These are phyloP conservation scores for Neurospora tetrasperma DNA, from an alignment of 495 filamentous ascomycete genomes.

Conservation along the genomic window DNA sequence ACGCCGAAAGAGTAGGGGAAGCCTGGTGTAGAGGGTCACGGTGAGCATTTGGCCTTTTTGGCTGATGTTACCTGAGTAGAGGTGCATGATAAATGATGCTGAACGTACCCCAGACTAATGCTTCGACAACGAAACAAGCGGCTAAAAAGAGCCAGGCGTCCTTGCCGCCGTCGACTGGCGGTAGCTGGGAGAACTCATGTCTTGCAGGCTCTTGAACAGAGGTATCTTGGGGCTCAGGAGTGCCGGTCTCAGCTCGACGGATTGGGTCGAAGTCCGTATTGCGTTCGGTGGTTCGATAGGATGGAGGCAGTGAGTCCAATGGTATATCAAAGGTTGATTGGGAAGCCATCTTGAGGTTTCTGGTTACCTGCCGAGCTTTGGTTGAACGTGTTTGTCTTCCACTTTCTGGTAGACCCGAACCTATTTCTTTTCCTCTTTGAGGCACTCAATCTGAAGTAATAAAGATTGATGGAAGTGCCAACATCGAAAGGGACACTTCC, in stretches of 20 bases:
- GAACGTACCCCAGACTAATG: constrained; percentile 52
- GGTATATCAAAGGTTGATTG: not conserved
- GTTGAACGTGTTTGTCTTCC: not conserved
- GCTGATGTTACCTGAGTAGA: not conserved
- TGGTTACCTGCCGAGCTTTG: not conserved
- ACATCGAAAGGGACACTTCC: not conserved
- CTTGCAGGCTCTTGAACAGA: not conserved
- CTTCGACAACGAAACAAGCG: constrained; percentile 53
- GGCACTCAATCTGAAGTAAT: not conserved
- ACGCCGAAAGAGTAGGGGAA: constrained; percentile 52
- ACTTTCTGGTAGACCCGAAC: not conserved
- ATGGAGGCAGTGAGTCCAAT: not conserved
- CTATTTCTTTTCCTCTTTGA: not conserved
- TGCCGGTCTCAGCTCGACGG: not conserved
- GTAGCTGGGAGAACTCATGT: constrained; percentile 34
- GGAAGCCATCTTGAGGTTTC: not conserved
- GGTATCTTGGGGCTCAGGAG: not conserved
- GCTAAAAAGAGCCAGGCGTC: constrained; percentile 56
- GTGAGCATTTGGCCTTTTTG: not conserved
- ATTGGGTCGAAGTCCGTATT: not conserved
- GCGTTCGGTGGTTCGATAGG: not conserved
- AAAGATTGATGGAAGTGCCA: not conserved
- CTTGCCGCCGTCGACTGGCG: constrained; percentile 49
- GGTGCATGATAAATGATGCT: not conserved
- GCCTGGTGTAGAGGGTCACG: constrained; percentile 27